Evolutionary conservation across 495 filamentous ascomycete genomes (phyloP).

Genomic region (Podospora pseudocomata): DNA sequence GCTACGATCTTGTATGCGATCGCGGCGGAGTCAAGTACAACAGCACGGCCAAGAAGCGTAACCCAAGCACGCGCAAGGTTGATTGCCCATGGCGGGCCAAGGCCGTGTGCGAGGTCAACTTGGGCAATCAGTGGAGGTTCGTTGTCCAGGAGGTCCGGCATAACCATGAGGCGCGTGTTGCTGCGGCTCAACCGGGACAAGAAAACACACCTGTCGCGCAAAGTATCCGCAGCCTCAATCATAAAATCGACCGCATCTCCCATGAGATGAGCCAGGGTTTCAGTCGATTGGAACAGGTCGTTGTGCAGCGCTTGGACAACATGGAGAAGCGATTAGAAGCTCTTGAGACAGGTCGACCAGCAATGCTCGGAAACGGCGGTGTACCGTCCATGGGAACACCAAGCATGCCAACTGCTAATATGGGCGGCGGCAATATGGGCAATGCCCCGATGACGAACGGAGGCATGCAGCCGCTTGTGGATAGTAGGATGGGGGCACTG

Average conservation of each 20-base stretch:
- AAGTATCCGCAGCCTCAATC: conserved; percentile 42
- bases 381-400: conserved; percentile 28
- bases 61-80: conserved; percentile 50
- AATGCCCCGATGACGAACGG: conserved; percentile 28
- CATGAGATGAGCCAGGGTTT: conserved; percentile 43
- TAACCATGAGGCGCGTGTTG: conserved; percentile 48
- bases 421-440: conserved; percentile 30
- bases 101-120: conserved; percentile 50
- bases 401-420: conserved; percentile 35
- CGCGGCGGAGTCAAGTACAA: conserved; percentile 52
- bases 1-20: conserved; percentile 51
- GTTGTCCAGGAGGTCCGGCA: conserved; percentile 44
- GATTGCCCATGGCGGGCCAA: conserved; percentile 53
- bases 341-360: conserved; percentile 22
- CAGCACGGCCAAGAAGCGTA: conserved; percentile 53
- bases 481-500: conserved; percentile 38
- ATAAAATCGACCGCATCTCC: conserved; percentile 47
- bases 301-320: conserved; percentile 38
- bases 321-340: conserved; percentile 37
- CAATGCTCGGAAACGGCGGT: conserved; percentile 28
- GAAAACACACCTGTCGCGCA: conserved; percentile 47
- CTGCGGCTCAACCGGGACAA: conserved; percentile 39
- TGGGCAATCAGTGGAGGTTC: conserved; percentile 51
- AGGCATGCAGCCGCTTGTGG: conserved; percentile 33
- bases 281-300: conserved; percentile 28